phyloP scores from a whole-genome alignment of 1,284 basidiomycete species.

The Puccinia novopanici region DNA sequence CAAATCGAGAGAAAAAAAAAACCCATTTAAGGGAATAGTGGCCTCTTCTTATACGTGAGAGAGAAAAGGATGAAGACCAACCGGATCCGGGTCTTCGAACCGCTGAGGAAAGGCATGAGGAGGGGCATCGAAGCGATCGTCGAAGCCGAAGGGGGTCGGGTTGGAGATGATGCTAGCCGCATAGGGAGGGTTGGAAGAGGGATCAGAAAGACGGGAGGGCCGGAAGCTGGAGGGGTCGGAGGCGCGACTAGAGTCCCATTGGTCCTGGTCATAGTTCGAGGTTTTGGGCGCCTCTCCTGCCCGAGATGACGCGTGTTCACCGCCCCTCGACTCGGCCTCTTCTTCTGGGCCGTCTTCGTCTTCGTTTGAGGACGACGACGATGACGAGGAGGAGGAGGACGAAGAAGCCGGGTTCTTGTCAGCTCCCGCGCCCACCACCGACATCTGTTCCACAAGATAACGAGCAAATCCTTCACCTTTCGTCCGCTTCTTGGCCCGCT shows the following conservation, averaged over 20 bases:
- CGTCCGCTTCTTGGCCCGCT: neutral
- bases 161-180: constrained; percentile 41
- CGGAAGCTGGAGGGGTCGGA: constrained; percentile 10
- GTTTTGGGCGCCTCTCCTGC: neutral
- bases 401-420: constrained; percentile 53
- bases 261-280: neutral
- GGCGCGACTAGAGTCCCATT: constrained; percentile 29
- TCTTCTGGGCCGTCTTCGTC: constrained; percentile 20
- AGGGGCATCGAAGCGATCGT: constrained; percentile 55
- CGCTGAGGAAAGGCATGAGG: constrained; percentile 31
- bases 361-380: constrained; percentile 47
- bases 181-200: neutral
- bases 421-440: constrained; percentile 60
- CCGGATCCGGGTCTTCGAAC: constrained; percentile 6
- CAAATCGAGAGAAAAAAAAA: too few species aligned
- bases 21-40: too few species aligned
- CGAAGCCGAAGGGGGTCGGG: constrained; percentile 55
- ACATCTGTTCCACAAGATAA: constrained; percentile 72
- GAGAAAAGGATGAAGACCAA: neutral
- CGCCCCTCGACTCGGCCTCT: constrained; percentile 14
- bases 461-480: constrained; percentile 67
- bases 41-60: too few species aligned
- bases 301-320: neutral
- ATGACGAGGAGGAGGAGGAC: constrained; percentile 49
- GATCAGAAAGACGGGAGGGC: neutral